Conservation (phyloP, 2,329 filamentous ascomycete species). For the Neofusicoccum laricinum region DNA sequence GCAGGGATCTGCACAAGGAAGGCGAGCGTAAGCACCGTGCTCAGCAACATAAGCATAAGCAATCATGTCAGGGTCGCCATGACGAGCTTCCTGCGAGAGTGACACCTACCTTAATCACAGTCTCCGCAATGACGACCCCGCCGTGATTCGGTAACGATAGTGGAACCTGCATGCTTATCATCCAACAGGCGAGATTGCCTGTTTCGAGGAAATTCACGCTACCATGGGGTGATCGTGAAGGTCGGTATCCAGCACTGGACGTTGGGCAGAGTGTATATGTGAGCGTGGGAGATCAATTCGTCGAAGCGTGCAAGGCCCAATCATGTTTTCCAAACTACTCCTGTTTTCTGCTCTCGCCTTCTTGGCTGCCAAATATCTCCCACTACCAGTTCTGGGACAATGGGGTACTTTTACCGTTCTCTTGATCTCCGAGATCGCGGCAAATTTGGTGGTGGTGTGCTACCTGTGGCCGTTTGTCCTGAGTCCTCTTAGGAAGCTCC, state of each 20-base stretch:
- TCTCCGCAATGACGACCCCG: no score
- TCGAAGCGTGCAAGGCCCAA: neutral
- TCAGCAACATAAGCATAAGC: neutral
- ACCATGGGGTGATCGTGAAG: neutral
- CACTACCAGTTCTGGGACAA: neutral
- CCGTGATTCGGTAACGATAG: neutral
- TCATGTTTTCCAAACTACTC: slow-evolving; percentile 1
- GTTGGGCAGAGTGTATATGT: neutral
- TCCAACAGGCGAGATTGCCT: neutral
- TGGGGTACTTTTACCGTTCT: neutral
- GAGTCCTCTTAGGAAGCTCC: neutral
- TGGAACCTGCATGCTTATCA: neutral
- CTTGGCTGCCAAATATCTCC: neutral
- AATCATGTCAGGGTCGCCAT: neutral
- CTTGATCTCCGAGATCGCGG: neutral
- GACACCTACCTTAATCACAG: no score
- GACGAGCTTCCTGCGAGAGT: neutral
- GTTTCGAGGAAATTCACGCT: no score
- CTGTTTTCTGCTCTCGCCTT: neutral
- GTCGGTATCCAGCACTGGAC: neutral
- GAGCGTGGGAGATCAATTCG: neutral
- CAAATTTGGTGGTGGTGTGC: neutral
- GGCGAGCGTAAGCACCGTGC: neutral
- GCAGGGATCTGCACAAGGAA: neutral
- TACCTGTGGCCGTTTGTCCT: neutral